Base-by-base conservation (phyloP, 768 basidiomycete genomes). In the Russula compacta region DNA sequence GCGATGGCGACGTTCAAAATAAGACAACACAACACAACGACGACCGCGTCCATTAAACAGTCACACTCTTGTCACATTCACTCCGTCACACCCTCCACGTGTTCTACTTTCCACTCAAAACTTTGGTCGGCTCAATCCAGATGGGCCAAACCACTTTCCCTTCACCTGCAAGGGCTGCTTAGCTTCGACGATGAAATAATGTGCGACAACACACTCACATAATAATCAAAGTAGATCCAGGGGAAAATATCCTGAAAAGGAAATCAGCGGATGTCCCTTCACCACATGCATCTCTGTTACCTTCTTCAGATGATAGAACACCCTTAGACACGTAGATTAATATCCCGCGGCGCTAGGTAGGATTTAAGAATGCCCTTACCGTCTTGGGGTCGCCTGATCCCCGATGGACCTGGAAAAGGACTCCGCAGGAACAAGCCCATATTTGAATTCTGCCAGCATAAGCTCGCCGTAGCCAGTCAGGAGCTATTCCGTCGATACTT, bases 391-490 rank as follows among this genome's bases (percentile, higher is more conserved):
- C n/a, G 77, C 72, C 74, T 97, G 94, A 70, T 95, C 84, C 36
- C 82, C 82, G 24, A 92, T 73, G 67, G 81, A 74, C 3, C 72
- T 69, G 15, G 80, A 74, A 69, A 99, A 98, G 0, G 89, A 82
- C 74, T 98, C 95, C 67, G 92, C 86, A 1, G 93, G 90, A 69
- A 86, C 82, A 1, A 86, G 74, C 15, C 91, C 94, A 72, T 98
- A 99, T 71, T 89, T 91, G 80, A 98, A 98, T 73, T 98, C 95
- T 32, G 90, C 87, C 56, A 98, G 79, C 83, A 98, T 81, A 44
- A 90, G 72, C 73, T 89, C 79, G 17, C 87, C 88, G 66, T 92
- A 90, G 33, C 87, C 88, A 47, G 88, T 90, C 64, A 92, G 76
- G 8, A 92, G 78, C 89, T 90, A 62, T 32, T 24, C 40, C 55